Percentiles rank a stretch among this genome's conserved stretches.
These are phyloP conservation scores for Cymodocea nodosa DNA, from an alignment of 116 monocot genomes.

Conservation along the genomic window DNA sequence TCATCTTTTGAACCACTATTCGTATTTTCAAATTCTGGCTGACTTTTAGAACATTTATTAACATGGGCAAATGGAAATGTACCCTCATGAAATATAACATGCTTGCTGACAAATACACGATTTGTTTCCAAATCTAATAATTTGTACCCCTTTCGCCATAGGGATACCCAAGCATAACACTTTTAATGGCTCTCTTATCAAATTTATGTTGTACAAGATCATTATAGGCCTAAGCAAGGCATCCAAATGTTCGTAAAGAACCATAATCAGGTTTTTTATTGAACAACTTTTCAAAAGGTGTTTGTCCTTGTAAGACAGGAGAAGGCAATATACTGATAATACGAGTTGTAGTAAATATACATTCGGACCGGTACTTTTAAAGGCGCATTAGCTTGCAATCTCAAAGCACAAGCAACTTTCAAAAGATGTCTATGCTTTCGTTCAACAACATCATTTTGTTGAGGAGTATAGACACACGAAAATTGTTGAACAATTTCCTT, in stretches of 20 bases:
- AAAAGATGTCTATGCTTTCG: background rate
- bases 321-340: background rate
- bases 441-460: slow-evolving; percentile 4
- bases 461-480: background rate
- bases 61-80: background rate
- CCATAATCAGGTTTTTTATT: background rate
- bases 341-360: background rate
- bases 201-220: background rate
- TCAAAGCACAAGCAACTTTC: background rate
- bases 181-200: background rate
- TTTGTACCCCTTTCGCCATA: background rate
- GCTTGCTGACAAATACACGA: background rate
- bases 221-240: background rate
- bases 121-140: background rate
- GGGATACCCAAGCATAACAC: background rate
- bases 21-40: no score
- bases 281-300: background rate
- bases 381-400: background rate
- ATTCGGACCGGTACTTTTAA: background rate
- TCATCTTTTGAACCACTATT: no score
- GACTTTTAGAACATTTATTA: no score
- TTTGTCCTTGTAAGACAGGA: background rate
- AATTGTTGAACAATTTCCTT: background rate
- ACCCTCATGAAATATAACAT: background rate
- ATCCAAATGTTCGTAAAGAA: background rate